Percentiles rank a stretch among this genome's conserved stretches.
These are phyloP conservation scores for Boletus rubroflammeus DNA, from an alignment of 768 basidiomycete species.

Conservation along the genomic window DNA sequence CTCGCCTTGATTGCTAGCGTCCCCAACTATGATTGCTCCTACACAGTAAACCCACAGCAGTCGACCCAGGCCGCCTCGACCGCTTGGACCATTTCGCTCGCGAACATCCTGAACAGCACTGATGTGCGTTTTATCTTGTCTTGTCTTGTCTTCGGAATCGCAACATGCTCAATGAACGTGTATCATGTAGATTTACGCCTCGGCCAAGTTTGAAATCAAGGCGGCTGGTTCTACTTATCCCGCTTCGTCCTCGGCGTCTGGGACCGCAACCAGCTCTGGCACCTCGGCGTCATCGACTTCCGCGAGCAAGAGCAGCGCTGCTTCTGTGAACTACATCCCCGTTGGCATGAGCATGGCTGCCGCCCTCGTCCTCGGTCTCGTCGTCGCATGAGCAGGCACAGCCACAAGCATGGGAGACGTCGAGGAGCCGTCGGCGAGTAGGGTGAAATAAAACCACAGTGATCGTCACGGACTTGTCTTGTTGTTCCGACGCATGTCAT, in stretches of 20 bases:
- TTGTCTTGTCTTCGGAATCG: background rate
- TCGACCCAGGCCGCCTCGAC: slow-evolving; percentile 38
- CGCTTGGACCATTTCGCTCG: slow-evolving; percentile 50
- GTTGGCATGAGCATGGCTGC: slow-evolving; percentile 29
- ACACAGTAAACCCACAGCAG: slow-evolving; percentile 45
- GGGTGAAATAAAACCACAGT: background rate
- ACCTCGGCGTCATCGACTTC: slow-evolving; percentile 19
- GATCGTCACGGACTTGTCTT: background rate
- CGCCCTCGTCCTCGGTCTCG: slow-evolving; percentile 25
- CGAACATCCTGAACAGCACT: slow-evolving; percentile 46
- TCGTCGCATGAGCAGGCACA: slow-evolving; percentile 20
- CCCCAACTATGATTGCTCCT: slow-evolving; percentile 58
- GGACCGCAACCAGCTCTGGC: slow-evolving; percentile 21
- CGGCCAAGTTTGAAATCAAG: slow-evolving; percentile 56
- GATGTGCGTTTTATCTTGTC: slow-evolving; percentile 41
- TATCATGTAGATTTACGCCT: slow-evolving; percentile 54
- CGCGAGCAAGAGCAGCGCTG: slow-evolving; percentile 6
- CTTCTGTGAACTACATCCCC: slow-evolving; percentile 22
- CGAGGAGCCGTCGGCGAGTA: background rate
- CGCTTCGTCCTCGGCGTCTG: slow-evolving; percentile 28
- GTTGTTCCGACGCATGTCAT: background rate
- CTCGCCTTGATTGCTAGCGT: slow-evolving; percentile 44
- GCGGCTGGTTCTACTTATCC: slow-evolving; percentile 53
- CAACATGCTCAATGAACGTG: background rate
- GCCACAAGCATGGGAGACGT: slow-evolving; percentile 4